Conservation (phyloP, 805 yeast species). For the Myxozyma lipomycoides region DNA sequence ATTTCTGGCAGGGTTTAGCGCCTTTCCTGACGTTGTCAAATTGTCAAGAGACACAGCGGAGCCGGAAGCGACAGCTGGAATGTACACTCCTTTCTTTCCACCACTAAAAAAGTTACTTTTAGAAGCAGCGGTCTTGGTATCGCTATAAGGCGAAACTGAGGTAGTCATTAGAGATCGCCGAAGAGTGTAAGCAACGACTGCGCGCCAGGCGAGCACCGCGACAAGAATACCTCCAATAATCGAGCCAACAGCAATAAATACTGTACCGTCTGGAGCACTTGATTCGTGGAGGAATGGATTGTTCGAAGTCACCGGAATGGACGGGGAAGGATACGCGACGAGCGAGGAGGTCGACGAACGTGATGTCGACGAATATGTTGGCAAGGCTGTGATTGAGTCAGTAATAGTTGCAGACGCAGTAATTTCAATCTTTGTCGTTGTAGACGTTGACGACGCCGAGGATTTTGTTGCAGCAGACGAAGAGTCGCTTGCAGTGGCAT, state of each 20-base stretch:
- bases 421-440: constrained; percentile 5
- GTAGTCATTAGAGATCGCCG: constrained; percentile 51
- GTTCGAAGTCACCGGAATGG: constrained; percentile 54
- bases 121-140: constrained; percentile 18
- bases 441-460: constrained; percentile 1
- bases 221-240: constrained; percentile 57
- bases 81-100: constrained; percentile 7
- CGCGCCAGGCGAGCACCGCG: constrained; percentile 51
- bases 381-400: constrained; percentile 3
- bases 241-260: constrained; percentile 76
- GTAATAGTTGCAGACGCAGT: constrained; percentile 10
- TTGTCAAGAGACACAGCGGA: constrained; percentile 21
- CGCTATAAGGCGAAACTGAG: constrained; percentile 29
- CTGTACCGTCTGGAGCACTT: constrained; percentile 65
- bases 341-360: constrained; percentile 10
- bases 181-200: constrained; percentile 47
- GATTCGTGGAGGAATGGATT: constrained; percentile 63
- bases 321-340: constrained; percentile 41
- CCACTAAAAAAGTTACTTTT: constrained; percentile 7
- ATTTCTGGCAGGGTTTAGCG: constrained; percentile 20
- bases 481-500: neutral
- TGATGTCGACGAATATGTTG: constrained; percentile 3
- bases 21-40: constrained; percentile 18
- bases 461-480: neutral
- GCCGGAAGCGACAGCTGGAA: constrained; percentile 17